phyloP scores from a whole-genome alignment of 1,139 yeast genomes.

The Blastobotrys proliferans region DNA sequence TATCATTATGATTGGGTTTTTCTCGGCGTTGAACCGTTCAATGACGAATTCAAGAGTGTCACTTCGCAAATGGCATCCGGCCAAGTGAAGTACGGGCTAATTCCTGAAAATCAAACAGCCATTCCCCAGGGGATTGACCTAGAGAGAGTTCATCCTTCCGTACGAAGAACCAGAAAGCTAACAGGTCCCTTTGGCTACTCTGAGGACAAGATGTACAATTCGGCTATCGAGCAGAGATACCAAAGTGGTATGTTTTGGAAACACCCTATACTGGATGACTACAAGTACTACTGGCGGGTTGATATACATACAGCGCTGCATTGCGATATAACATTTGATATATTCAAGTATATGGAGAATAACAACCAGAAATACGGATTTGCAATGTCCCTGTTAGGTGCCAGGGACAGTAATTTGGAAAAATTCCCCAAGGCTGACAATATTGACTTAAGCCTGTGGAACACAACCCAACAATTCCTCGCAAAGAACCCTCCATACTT shows the following conservation, averaged over 20 bases:
- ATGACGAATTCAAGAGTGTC: slow-evolving; percentile 50
- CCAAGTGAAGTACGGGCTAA: slow-evolving; percentile 52
- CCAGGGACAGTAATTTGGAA: too few species aligned
- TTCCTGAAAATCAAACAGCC: slow-evolving; percentile 65
- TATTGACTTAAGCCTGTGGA: slow-evolving; percentile 62
- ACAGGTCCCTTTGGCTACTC: slow-evolving; percentile 50
- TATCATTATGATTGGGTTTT: slow-evolving; percentile 80
- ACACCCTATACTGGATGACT: slow-evolving; percentile 49
- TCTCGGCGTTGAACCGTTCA: slow-evolving; percentile 59
- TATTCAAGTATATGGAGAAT: slow-evolving; percentile 58
- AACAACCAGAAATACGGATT: slow-evolving; percentile 61
- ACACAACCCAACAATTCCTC: slow-evolving; percentile 49
- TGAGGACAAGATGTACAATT: slow-evolving; percentile 57
- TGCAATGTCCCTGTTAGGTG: slow-evolving; percentile 64
- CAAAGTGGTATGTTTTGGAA: slow-evolving; percentile 63
- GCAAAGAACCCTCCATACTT: slow-evolving; percentile 53
- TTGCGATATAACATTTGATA: slow-evolving; percentile 64
- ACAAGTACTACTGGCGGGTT: slow-evolving; percentile 70
- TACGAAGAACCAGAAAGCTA: slow-evolving; percentile 49
- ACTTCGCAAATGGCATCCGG: slow-evolving; percentile 54
- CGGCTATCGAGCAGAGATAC: slow-evolving; percentile 66
- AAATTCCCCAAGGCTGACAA: too few species aligned
- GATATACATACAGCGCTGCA: slow-evolving; percentile 54
- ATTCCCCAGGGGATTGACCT: slow-evolving; percentile 66
- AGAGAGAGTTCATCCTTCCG: slow-evolving; percentile 48